phyloP scores from a whole-genome alignment of 257 asterid genomes.

The Solanum piurae region DNA sequence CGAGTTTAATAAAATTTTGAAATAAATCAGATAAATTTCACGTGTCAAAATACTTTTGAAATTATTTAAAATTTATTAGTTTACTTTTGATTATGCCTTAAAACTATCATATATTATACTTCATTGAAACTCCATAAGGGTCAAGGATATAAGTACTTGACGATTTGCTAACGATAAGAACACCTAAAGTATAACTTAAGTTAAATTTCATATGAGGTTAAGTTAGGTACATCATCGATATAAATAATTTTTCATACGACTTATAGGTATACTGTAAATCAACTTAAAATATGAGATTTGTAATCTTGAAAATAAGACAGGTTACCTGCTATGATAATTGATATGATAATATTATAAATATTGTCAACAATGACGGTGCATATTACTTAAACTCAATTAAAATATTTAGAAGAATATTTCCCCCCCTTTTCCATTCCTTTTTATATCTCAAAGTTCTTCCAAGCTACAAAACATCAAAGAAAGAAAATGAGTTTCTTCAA shows the following conservation, averaged over 20 bases:
- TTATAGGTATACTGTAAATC: neutral
- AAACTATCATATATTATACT: neutral
- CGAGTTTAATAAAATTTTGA: neutral
- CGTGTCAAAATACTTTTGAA: neutral
- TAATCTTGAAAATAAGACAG: neutral
- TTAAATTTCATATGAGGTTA: neutral
- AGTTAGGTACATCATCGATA: neutral
- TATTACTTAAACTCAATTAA: neutral
- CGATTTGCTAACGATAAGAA: neutral
- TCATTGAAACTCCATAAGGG: neutral
- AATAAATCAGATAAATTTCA: neutral
- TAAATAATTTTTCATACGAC: neutral
- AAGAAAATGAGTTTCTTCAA: slow-evolving; percentile 40
- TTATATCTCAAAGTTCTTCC: neutral
- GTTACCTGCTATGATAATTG: neutral
- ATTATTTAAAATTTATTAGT: neutral
- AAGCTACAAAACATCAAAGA: neutral
- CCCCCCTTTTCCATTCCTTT: neutral
- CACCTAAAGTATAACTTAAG: neutral
- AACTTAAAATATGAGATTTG: neutral
- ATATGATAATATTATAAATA: neutral
- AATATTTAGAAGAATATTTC: neutral
- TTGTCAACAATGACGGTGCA: fast-evolving
- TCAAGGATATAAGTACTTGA: no score
- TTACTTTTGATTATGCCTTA: neutral